Percentiles rank a stretch among this genome's conserved stretches.
Conservation (phyloP, 2,329 filamentous ascomycete species). For the Stemphylium beticola region DNA sequence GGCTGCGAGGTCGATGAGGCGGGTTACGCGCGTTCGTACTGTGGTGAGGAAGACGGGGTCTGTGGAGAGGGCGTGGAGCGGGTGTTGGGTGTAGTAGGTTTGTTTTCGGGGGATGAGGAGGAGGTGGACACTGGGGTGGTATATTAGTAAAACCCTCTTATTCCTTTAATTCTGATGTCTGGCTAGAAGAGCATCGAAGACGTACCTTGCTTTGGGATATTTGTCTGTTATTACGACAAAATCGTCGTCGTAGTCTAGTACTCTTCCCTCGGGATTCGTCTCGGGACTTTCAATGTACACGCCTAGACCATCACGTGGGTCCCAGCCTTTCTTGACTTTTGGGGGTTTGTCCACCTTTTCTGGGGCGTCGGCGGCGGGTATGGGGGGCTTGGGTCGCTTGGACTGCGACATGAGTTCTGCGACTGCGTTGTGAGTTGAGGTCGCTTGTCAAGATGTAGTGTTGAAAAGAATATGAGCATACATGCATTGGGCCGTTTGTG, state of each 20-base stretch:
- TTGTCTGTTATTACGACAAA: slow-evolving; percentile 82
- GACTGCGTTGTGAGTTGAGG: slow-evolving; percentile 47
- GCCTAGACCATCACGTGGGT: slow-evolving; percentile 66
- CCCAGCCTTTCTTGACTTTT: slow-evolving; percentile 22
- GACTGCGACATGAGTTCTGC: slow-evolving; percentile 54
- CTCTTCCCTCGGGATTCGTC: slow-evolving; percentile 62
- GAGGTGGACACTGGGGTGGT: slow-evolving; percentile 70
- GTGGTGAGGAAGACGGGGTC: slow-evolving; percentile 71
- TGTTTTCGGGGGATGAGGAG: slow-evolving; percentile 82
- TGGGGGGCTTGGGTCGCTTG: slow-evolving; percentile 44
- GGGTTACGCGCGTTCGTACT: slow-evolving; percentile 66
- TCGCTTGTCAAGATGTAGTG: neutral
- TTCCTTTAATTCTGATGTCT: neutral
- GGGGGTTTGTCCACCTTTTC: slow-evolving; percentile 16
- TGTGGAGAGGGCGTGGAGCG: slow-evolving; percentile 73
- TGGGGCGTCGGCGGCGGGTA: slow-evolving; percentile 8
- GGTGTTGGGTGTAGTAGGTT: slow-evolving; percentile 68
- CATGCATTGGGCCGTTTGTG: slow-evolving; percentile 49
- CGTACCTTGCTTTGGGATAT: slow-evolving; percentile 72
- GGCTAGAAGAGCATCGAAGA: neutral
- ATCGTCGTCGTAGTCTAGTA: slow-evolving; percentile 70
- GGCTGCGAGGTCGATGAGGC: slow-evolving; percentile 70
- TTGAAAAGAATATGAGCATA: slow-evolving; percentile 21
- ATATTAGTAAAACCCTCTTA: neutral
- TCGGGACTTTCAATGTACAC: slow-evolving; percentile 70